These are phyloP conservation scores for Mycena galericulata DNA, from an alignment of 768 basidiomycete species.

Conservation along the genomic window DNA sequence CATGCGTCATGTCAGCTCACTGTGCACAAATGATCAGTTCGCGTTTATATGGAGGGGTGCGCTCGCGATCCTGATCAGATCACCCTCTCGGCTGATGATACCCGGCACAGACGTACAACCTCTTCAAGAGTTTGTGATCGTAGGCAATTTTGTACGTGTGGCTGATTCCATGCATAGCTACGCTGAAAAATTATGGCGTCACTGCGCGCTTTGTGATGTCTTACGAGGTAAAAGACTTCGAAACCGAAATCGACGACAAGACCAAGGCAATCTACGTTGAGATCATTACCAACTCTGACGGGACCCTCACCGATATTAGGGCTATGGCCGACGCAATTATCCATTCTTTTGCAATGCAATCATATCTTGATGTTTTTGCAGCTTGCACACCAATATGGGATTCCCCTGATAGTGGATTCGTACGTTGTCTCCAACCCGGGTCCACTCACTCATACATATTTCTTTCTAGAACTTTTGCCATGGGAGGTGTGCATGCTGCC, in stretches of 20 bases:
- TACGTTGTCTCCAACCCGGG: too few relatives aligned
- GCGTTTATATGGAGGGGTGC: slow-evolving; percentile 76
- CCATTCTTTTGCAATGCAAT: background rate
- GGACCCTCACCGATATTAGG: slow-evolving; percentile 58
- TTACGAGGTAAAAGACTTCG: slow-evolving; percentile 55
- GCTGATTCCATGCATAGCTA: slow-evolving; percentile 41
- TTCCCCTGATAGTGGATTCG: slow-evolving; percentile 69
- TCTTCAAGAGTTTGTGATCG: slow-evolving; percentile 64
- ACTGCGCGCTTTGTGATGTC: slow-evolving; percentile 54
- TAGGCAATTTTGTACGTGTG: background rate
- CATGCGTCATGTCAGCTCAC: background rate
- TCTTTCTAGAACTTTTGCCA: slow-evolving; percentile 65
- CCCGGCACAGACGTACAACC: slow-evolving; percentile 69
- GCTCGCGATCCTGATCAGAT: slow-evolving; percentile 35
- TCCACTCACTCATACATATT: too few relatives aligned
- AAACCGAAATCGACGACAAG: slow-evolving; percentile 59
- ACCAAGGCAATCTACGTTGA: slow-evolving; percentile 66
- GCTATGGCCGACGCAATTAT: slow-evolving; percentile 59
- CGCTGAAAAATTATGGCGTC: slow-evolving; percentile 57
- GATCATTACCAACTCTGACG: slow-evolving; percentile 66
- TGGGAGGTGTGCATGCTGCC: slow-evolving; percentile 45
- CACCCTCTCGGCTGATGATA: background rate
- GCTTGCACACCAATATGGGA: slow-evolving; percentile 61
- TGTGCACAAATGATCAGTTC: slow-evolving; percentile 45
- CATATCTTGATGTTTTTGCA: slow-evolving; percentile 18